Conservation (phyloP, 2,329 filamentous ascomycete species). For the Fusarium acutatum region DNA sequence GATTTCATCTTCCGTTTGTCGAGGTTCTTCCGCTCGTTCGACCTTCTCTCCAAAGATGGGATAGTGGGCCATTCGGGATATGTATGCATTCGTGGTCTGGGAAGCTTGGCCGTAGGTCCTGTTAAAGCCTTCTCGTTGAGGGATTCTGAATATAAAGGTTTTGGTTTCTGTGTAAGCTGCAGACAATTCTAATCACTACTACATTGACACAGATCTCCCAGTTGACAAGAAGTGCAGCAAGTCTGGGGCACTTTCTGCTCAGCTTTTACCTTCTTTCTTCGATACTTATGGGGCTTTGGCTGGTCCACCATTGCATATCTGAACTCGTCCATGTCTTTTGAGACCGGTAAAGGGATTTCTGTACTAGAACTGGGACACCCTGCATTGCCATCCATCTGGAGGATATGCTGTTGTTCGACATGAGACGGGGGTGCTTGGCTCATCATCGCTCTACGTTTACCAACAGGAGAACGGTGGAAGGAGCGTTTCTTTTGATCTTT, state of each 20-base stretch:
- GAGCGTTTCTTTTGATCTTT: constrained; percentile 50
- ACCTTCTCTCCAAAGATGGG: background rate
- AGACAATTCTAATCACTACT: constrained; percentile 34
- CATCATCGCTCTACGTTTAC: constrained; percentile 8
- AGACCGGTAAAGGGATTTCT: constrained; percentile 45
- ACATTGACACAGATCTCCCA: constrained; percentile 32
- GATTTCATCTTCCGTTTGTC: background rate
- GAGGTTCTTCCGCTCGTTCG: background rate
- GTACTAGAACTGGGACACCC: constrained; percentile 40
- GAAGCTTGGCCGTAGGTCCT: constrained; percentile 20
- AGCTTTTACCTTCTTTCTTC: constrained; percentile 27
- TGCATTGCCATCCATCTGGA: constrained; percentile 45
- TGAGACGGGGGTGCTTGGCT: background rate
- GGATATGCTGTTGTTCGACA: constrained; percentile 9
- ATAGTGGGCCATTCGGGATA: constrained; percentile 25
- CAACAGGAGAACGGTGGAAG: constrained; percentile 4
- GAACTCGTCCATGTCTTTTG: constrained; percentile 45
- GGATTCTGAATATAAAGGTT: background rate
- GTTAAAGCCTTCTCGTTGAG: background rate
- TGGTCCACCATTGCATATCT: constrained; percentile 47
- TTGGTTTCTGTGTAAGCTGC: constrained; percentile 27
- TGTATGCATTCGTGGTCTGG: constrained; percentile 5
- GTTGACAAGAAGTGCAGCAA: constrained; percentile 45
- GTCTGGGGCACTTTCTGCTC: background rate
- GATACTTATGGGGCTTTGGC: constrained; percentile 30